These are phyloP conservation scores for Cordyceps tenuipes DNA, from an alignment of 2,329 filamentous ascomycete genomes.

Conservation along the genomic window DNA sequence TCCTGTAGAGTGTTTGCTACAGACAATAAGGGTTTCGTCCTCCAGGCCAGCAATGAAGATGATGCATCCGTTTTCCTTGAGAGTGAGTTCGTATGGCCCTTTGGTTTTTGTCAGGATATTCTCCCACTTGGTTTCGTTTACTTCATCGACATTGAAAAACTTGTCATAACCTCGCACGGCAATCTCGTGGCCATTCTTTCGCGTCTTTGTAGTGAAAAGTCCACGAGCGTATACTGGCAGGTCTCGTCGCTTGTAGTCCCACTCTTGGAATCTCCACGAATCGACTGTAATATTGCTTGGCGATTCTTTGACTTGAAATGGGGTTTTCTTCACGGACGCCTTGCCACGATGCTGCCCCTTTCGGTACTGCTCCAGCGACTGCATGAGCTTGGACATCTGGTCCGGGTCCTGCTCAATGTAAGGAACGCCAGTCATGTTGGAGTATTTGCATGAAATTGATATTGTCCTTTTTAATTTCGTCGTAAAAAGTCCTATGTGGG, in stretches of 20 bases:
- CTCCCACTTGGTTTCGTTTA: conserved; percentile 71
- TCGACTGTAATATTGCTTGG: conserved; percentile 61
- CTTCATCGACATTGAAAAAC: conserved; percentile 92
- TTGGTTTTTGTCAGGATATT: conserved; percentile 68
- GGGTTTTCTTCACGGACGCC: conserved; percentile 73
- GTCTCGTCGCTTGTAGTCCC: conserved; percentile 84
- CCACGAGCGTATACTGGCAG: conserved; percentile 90
- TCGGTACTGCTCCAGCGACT: conserved; percentile 48
- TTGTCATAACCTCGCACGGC: conserved; percentile 91
- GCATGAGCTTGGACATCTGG: conserved; percentile 58
- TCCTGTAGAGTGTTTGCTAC: conserved; percentile 96
- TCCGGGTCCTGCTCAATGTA: conserved; percentile 61
- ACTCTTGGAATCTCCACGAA: conserved; percentile 91
- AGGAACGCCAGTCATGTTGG: conserved; percentile 34
- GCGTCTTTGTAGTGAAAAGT: conserved; percentile 74
- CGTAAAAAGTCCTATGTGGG: not conserved
- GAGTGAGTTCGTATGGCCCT: conserved; percentile 87
- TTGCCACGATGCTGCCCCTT: conserved; percentile 48
- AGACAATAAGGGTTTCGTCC: conserved; percentile 85
- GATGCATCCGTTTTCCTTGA: conserved; percentile 99
- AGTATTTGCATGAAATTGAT: not conserved
- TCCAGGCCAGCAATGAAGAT: conserved; percentile 92
- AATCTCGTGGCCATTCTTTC: conserved; percentile 63
- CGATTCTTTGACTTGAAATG: conserved; percentile 58
- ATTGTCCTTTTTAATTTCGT: not conserved